These are phyloP conservation scores for Trichopus zeylanicus DNA, from an alignment of 116 monocot species.

Conservation along the genomic window DNA sequence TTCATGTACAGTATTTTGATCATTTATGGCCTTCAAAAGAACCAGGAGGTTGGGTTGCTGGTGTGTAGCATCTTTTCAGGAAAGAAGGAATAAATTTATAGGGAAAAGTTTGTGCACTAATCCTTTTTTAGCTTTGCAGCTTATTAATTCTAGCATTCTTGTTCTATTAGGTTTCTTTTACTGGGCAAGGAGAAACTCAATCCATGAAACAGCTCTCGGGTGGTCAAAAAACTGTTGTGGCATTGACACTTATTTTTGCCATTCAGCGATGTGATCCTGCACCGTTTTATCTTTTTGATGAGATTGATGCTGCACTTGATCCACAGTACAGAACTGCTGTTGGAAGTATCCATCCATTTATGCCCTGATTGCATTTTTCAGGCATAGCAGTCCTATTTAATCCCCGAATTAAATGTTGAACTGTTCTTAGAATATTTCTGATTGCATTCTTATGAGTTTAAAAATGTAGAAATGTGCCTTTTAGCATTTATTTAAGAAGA, in stretches of 20 bases:
- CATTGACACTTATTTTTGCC: conserved; percentile 91
- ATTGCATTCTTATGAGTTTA: neutral
- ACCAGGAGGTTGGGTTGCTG: too few relatives aligned
- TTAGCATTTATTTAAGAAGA: too few relatives aligned
- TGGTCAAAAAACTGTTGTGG: conserved; percentile 99
- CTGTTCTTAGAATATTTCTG: neutral
- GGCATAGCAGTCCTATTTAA: neutral
- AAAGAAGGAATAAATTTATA: too few relatives aligned
- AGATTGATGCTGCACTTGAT: conserved; percentile 98
- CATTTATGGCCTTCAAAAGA: too few relatives aligned
- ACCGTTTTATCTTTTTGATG: conserved; percentile 98
- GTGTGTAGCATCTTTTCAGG: too few relatives aligned
- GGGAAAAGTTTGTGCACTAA: too few relatives aligned
- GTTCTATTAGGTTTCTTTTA: conserved; percentile 80
- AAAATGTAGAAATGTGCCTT: too few relatives aligned
- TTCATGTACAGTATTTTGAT: too few relatives aligned
- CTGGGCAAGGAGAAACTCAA: conserved; percentile 97
- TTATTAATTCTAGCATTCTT: neutral
- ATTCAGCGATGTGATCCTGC: conserved; percentile 99
- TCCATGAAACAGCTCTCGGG: conserved; percentile 99
- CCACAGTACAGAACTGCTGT: conserved; percentile 98
- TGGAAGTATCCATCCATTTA: conserved; percentile 69
- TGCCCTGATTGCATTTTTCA: neutral
- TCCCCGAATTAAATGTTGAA: too few relatives aligned
- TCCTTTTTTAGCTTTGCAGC: neutral